These are phyloP conservation scores for Mesostigma viride DNA, from an alignment of 139 green algal genomes.

Conservation along the genomic window DNA sequence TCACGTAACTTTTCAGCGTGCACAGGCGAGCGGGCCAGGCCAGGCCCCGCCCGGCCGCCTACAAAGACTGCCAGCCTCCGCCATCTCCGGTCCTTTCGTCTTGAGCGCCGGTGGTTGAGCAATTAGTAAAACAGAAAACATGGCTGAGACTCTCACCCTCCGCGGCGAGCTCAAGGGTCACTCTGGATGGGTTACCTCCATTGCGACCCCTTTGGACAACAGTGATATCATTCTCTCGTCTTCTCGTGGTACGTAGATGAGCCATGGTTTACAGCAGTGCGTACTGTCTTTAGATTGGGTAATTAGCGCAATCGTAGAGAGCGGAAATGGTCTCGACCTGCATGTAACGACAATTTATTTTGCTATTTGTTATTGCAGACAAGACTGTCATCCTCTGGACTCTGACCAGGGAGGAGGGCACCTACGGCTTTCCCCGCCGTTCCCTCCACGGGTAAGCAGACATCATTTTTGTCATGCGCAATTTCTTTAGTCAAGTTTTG, in stretches of 20 bases:
- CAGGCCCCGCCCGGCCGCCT: too few species aligned
- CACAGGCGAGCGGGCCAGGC: too few species aligned
- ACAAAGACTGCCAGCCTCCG: too few species aligned
- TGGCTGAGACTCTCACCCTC: conserved; percentile 65
- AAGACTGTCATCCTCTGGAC: conserved; percentile 94
- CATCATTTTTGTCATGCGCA: neutral
- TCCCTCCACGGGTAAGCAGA: conserved; percentile 51
- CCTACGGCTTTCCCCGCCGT: conserved; percentile 68
- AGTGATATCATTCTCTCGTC: conserved; percentile 81
- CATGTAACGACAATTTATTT: neutral
- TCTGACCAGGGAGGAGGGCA: conserved; percentile 64
- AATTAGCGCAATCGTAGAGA: neutral
- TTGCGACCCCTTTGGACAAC: conserved; percentile 90
- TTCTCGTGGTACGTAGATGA: conserved; percentile 54
- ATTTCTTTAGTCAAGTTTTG: neutral
- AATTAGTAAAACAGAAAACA: too few species aligned
- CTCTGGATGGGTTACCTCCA: conserved; percentile 68
- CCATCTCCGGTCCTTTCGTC: too few species aligned
- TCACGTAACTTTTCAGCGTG: too few species aligned
- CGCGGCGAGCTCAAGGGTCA: conserved; percentile 56
- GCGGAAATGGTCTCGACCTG: neutral
- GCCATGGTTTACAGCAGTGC: neutral
- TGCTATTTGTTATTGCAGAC: conserved; percentile 51
- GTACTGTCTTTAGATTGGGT: neutral
- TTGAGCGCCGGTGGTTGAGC: too few species aligned